These are phyloP conservation scores for Cymodocea nodosa DNA, from an alignment of 116 monocot genomes.

Conservation along the genomic window DNA sequence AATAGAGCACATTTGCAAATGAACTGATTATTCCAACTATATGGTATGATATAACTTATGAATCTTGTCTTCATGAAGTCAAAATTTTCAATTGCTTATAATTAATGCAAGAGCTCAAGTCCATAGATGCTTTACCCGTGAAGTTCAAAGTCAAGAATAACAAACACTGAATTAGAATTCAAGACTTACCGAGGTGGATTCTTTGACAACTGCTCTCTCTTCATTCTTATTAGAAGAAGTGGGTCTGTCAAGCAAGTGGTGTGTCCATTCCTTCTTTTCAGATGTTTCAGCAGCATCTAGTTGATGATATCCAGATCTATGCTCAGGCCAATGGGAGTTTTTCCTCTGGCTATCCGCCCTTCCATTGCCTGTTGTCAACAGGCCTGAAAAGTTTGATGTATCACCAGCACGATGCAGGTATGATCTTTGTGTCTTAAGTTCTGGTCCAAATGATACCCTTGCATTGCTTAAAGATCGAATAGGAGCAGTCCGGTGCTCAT, in stretches of 20 bases:
- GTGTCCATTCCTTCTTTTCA: conserved; percentile 20
- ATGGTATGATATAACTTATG: too few species aligned
- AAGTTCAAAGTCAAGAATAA: neutral
- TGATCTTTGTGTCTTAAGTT: conserved; percentile 30
- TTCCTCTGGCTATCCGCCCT: conserved; percentile 23
- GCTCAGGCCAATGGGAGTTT: conserved; percentile 12
- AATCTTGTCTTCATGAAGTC: too few species aligned
- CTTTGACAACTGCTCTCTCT: conserved; percentile 28
- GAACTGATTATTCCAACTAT: too few species aligned
- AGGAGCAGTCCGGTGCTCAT: conserved; percentile 7
- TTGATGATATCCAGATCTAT: conserved; percentile 23
- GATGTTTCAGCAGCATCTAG: conserved; percentile 26
- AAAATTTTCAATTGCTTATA: too few species aligned
- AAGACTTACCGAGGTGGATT: conserved; percentile 36
- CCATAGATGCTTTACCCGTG: neutral
- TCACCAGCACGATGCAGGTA: conserved; percentile 23
- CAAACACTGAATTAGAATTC: neutral
- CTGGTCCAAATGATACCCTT: conserved; percentile 27
- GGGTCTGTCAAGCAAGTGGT: conserved; percentile 42
- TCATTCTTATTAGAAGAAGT: conserved; percentile 63
- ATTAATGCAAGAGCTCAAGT: neutral
- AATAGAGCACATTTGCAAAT: too few species aligned
- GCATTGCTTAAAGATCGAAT: conserved; percentile 25
- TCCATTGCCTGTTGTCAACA: conserved; percentile 15
- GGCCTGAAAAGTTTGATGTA: conserved; percentile 34